Evolutionary conservation across 352 stramenopile species (phyloP), one percentile per base, ranked within the genome.

Genomic region (Pythium sp.): DNA sequence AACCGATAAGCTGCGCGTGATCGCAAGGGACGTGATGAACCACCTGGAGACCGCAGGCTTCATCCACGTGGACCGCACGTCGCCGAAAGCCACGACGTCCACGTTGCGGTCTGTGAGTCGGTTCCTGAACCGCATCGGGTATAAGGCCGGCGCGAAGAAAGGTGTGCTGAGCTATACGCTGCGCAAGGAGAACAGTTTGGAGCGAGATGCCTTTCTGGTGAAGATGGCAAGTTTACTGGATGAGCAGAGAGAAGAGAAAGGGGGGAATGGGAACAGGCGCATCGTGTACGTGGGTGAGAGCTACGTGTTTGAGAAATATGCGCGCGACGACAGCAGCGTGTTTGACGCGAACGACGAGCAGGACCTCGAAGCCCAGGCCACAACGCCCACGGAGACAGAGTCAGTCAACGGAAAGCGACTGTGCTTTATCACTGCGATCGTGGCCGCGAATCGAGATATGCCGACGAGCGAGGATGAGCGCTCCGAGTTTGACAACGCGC

Each of bases 241-340:
- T 9, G 18, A 58, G 6, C 47, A 32, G 9, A n/a, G 32, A 38
- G n/a, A 47, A 1, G 12, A 20, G 15, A 9, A 49, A 7, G 41
- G 14, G 12, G 12, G 20, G 12, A 46, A n/a, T 15, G 41, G 41
- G 41, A n/a, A 36, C 20, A 51, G 7, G 49, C 62, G 47, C 11
- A 36, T 67, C 20, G 62, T 67, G 22, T 67, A 67, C 32, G 32
- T 67, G 24, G 62, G 36, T n/a, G 62, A 67, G 49, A 67, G 47
- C 49, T 67, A 61, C 49, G 5, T 67, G 12, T 54, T 49, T 28
- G 32, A 49, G 32, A 60, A 43, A 1, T 67, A 67, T 12, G 22
- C 28, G 11, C 47, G 62, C 22, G 32, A 67, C 36, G 47, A 67
- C n/a, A 38, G n/a, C 41, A 67, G 47, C 5, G 20, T 67, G 12